phyloP scores from a whole-genome alignment of 164 flowering plant genomes.

The Buxus sempervirens region DNA sequence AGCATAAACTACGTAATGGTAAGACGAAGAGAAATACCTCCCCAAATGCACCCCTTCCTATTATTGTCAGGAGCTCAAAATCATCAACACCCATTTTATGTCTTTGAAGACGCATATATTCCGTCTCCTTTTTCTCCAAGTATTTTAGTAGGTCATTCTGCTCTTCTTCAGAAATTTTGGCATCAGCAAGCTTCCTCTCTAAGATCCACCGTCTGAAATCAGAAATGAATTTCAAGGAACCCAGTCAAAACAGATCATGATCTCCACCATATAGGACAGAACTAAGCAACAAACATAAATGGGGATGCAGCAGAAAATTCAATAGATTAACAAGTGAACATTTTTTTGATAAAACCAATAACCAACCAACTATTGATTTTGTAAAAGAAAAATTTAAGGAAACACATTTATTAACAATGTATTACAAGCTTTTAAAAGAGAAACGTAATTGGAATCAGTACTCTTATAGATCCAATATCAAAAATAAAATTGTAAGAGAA shows the following conservation, averaged over 20 bases:
- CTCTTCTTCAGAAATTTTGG: constrained; percentile 38
- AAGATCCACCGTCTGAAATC: constrained; percentile 29
- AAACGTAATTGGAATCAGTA: not conserved
- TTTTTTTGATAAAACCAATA: not conserved
- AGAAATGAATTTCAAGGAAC: not conserved
- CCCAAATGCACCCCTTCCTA: constrained; percentile 55
- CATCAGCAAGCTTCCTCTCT: constrained; percentile 43
- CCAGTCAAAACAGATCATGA: not conserved
- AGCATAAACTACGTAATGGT: not conserved
- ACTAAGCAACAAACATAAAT: not conserved
- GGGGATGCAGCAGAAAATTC: not conserved
- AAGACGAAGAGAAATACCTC: constrained; percentile 28
- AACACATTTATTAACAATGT: too few relatives aligned
- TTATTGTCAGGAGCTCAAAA: constrained; percentile 45
- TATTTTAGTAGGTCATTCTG: constrained; percentile 31
- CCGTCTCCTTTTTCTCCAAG: constrained; percentile 49
- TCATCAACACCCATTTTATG: constrained; percentile 53
- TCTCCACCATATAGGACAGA: too few relatives aligned
- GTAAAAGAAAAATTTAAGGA: not conserved
- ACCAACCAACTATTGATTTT: too few relatives aligned
- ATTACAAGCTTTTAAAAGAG: not conserved
- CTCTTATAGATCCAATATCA: too few relatives aligned
- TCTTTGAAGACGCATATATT: constrained; percentile 51
- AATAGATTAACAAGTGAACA: not conserved
- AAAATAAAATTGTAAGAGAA: not conserved